Percentiles rank a stretch among this genome's conserved stretches.
Conservation (phyloP, 305 asterid genomes). For the Fraxinus baroniana region DNA sequence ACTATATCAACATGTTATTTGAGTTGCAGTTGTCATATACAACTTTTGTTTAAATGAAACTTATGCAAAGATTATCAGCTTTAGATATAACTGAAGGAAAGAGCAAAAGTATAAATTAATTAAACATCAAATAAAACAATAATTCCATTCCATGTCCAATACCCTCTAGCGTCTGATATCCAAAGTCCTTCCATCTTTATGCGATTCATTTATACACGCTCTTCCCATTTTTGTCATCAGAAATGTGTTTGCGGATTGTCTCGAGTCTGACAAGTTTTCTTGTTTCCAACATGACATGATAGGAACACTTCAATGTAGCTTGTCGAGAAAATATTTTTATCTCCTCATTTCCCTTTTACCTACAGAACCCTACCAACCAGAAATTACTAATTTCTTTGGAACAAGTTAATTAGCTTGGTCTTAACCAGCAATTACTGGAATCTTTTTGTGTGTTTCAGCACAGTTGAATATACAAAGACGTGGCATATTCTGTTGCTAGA, state of each 20-base stretch:
- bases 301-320: neutral
- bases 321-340: neutral
- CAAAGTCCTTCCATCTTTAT: neutral
- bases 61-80: neutral
- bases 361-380: neutral
- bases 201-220: neutral
- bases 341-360: neutral
- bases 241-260: neutral
- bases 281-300: neutral
- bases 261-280: neutral
- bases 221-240: neutral
- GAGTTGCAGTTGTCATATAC: neutral
- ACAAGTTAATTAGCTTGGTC: neutral
- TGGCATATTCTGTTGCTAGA: conserved; percentile 4
- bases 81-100: neutral
- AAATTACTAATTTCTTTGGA: neutral
- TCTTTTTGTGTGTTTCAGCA: neutral
- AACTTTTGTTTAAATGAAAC: conserved; percentile 5
- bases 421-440: neutral
- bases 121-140: neutral
- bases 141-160: neutral
- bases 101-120: neutral
- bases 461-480: neutral
- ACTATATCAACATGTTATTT: neutral
- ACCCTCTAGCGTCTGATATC: neutral